Evolutionary conservation across 1,284 basidiomycete genomes (phyloP), one percentile per base, ranked within the genome.

Genomic region (Apiotrichum mycotoxinovorans): DNA sequence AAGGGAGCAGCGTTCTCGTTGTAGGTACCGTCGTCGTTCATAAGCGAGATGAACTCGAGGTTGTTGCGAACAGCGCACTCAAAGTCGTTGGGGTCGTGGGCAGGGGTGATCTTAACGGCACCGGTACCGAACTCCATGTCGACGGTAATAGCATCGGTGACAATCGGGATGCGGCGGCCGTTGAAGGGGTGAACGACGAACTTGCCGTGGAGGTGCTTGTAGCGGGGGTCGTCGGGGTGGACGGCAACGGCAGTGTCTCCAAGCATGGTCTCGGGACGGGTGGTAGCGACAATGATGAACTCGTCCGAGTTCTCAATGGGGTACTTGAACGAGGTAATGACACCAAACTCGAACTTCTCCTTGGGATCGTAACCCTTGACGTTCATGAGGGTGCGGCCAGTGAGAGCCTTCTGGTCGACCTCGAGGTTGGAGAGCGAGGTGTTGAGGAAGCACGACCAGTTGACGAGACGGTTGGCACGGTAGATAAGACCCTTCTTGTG

Each of bases 101-200:
- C 96, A n/a, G 96, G 96, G 0, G 96, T 98, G 73, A 98, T 98
- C 81, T 99, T 98, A 58, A 98, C 95, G 7, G 95, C 96, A 78
- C 96, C 96, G 26, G 96, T 99, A 54, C 96, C 96, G 67, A 98
- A 98, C 40, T 84, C 83, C 87, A 93, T 97, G 76, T 98, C 95
- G 63, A 97, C 95, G 54, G 82, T 81, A 68, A 91, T 87, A 41
- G 82, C 79, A 72, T 98, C 96, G 42, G 86, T 83, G 57, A 99
- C 81, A 74, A 98, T 96, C 23, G 92, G 93, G 55, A 98, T 83
- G 42, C 86, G 84, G 52, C 96, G 87, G 63, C 86, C 80, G 58
- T 94, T 79, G 80, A 99, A 98, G 2, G 96, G 96, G 76, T 98
- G 96, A 3, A 83, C 76, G 38, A 85, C 91, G 67, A 87, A 91